Base-by-base conservation (phyloP, 2,329 filamentous ascomycete species). In the Lizonia empirigonia region DNA sequence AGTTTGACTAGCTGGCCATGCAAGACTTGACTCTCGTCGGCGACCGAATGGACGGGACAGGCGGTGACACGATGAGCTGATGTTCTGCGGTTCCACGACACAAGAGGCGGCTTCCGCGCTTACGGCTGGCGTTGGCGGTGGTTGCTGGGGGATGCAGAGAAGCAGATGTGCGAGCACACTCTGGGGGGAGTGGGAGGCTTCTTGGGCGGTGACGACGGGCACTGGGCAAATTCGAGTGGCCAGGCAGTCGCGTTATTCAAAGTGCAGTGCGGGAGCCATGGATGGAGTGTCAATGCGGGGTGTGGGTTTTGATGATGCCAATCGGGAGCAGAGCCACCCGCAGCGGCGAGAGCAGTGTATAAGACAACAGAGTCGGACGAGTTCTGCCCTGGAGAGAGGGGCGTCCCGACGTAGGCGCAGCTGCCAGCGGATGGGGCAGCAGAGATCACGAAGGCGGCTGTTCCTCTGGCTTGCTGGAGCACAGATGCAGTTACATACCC, bases 301-400 rank as follows among this genome's bases (percentile, higher is more conserved):
- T 39, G 44, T 54, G 49, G 57, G 49, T 52, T 47, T 54, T 52
- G 55, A 26, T 54, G 51, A 58, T 52, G 58, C 59, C 54, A 58
- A 52, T 47, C 62, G 53, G 56, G 55, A 58, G 55, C 60, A 58
- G 58, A 59, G 52, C 49, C 58, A 55, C 53, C 56, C 63, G 60
- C 56, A 55, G 60, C 62, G 64, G 65, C 66, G 59, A 62, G 56
- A 56, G 59, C 60, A 61, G 62, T 59, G 65, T 70, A 69, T 68
- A 68, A 65, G 55, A 59, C 58, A 47, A 49, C 52, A 44, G 40
- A 22, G 55, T 46, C 38, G 51, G 54, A 55, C 59, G 55, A 60
- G 54, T 53, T 50, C 51, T 50, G 42, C 45, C 58, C 56, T 47
- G 37, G 58, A 50, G 46, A 44, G 60, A 67, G 60, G 64, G 63